phyloP scores from a whole-genome alignment of 2,329 filamentous ascomycete species.

The Akanthomyces muscarius region DNA sequence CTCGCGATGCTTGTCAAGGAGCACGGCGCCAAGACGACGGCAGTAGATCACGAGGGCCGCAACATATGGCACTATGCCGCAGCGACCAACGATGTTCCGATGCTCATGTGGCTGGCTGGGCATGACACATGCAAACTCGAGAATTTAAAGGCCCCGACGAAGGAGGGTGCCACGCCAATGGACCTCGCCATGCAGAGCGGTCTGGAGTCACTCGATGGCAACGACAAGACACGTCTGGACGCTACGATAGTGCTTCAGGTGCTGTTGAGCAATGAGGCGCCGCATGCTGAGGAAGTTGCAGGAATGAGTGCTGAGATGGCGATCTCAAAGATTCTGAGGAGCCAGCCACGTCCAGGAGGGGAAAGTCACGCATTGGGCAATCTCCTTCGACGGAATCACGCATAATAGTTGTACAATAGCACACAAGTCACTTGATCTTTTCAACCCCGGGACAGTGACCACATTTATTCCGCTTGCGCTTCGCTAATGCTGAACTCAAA shows the following conservation, averaged over 20 bases:
- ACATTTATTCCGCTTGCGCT: background rate
- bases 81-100: constrained; percentile 28
- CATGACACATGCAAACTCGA: constrained; percentile 27
- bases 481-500: background rate
- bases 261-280: background rate
- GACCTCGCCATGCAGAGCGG: constrained; percentile 26
- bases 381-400: background rate
- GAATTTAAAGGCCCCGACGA: constrained; percentile 26
- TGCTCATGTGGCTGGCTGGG: constrained; percentile 30
- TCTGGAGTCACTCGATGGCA: background rate
- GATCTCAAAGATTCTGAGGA: constrained; percentile 2
- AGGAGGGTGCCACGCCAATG: constrained; percentile 28
- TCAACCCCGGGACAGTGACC: too few relatives aligned
- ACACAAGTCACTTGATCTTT: background rate
- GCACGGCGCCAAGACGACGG: constrained; percentile 27
- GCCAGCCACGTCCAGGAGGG: background rate
- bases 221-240: background rate
- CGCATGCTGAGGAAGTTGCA: constrained; percentile 2
- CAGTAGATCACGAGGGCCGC: constrained; percentile 28
- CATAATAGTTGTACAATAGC: background rate
- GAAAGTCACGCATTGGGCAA: background rate
- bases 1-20: constrained; percentile 27
- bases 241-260: constrained; percentile 2
- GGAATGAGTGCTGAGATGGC: constrained; percentile 1
- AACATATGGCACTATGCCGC: constrained; percentile 38